phyloP scores from a whole-genome alignment of 805 yeast species.

The Saccharomycopsis schoenii region DNA sequence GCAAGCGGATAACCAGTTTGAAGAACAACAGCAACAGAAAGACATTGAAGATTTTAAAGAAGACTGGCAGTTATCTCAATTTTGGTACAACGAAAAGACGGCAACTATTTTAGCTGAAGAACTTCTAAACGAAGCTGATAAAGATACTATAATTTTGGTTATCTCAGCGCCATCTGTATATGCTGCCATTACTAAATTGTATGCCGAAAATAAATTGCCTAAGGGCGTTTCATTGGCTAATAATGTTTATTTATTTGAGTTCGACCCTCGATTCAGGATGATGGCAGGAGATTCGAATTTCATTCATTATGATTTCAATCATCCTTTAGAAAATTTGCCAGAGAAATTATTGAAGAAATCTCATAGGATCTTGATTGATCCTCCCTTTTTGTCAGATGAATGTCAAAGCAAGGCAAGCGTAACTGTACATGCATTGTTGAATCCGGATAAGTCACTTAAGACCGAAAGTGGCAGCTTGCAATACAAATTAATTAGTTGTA shows the following conservation, averaged over 20 bases:
- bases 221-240: slow-evolving; percentile 29
- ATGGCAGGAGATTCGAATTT: slow-evolving; percentile 62
- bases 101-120: slow-evolving; percentile 62
- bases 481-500: slow-evolving; percentile 58
- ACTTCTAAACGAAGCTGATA: slow-evolving; percentile 66
- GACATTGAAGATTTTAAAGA: slow-evolving; percentile 73
- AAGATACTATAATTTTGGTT: slow-evolving; percentile 59
- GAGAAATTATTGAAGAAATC: slow-evolving; percentile 47
- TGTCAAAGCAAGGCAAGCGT: slow-evolving; percentile 65
- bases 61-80: slow-evolving; percentile 92
- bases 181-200: slow-evolving; percentile 57
- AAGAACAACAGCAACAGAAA: slow-evolving; percentile 25
- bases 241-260: slow-evolving; percentile 68
- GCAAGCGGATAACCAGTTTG: slow-evolving; percentile 38
- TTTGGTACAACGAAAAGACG: slow-evolving; percentile 76
- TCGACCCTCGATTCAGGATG: slow-evolving; percentile 63
- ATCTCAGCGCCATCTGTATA: slow-evolving; percentile 90
- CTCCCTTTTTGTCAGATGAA: slow-evolving; percentile 75
- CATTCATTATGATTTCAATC: slow-evolving; percentile 64
- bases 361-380: slow-evolving; percentile 71
- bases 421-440: slow-evolving; percentile 51
- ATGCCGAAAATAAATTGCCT: slow-evolving; percentile 41
- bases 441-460: slow-evolving; percentile 6
- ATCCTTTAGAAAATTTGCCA: slow-evolving; percentile 51
- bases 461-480: slow-evolving; percentile 30